Evolutionary conservation across 139 green algal species (phyloP), one percentile per base, ranked within the genome.

Genomic region (Axilococcus clingmanii): DNA sequence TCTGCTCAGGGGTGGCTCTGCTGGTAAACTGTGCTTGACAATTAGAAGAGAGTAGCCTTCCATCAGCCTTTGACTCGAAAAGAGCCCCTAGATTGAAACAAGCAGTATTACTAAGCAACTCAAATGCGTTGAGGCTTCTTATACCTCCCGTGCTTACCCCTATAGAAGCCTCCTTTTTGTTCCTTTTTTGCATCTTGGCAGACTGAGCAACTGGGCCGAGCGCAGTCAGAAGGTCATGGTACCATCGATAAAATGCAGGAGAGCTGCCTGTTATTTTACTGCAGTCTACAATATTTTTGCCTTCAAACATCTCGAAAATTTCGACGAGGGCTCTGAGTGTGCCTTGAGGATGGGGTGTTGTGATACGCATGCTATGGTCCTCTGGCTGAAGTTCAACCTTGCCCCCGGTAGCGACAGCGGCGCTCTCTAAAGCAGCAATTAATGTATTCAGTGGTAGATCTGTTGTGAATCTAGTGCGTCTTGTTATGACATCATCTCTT

Each of bases 211-310:
- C 32, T 12, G n/a, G 16, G 12, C 41, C 12, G 9, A 73, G n/a
- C 5, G 33, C 44, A 2, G 43, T 45, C 0, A 55, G 53, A 19
- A 78, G 47, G 24, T 69, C 52, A 23, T 36, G 42, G 31, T 78
- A 78, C 60, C 58, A 64, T 20, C 59, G 62, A 52, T 76, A 71
- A 54, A 78, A 78, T 22, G 77, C 61, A 4, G 53, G 36, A 8
- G 61, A 67, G 31, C 66, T 56, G 45, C 71, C 71, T 7, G 30
- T 34, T 19, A 62, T 48, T 17, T 69, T 69, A 15, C 40, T n/a
- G 7, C 70, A 25, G 33, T 79, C 61, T 9, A 69, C 67, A 52
- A 79, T 65, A 47, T 33, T 52, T 11, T 63, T 48, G 8, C 53
- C 53, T 0, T 45, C 33, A 5, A 77, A 8, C 37, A 79, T 42